These are phyloP conservation scores for Coprinopsis strossmayeri DNA, from an alignment of 768 basidiomycete genomes.

Conservation along the genomic window DNA sequence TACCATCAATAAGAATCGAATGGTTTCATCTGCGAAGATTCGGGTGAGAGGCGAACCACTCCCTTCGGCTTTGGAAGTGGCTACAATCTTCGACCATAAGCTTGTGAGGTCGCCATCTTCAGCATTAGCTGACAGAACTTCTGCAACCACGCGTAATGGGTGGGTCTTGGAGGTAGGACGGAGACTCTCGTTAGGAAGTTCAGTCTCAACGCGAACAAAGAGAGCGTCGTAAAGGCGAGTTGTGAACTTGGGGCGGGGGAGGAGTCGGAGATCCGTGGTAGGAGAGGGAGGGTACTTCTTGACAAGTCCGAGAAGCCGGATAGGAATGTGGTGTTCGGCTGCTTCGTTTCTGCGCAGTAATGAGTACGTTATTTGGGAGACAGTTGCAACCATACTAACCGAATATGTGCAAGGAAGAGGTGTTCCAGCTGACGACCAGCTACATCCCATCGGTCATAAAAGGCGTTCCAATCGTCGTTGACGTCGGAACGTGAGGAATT, in stretches of 20 bases:
- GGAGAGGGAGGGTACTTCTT: conserved; percentile 49
- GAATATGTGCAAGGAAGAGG: conserved; percentile 63
- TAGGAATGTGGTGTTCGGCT: conserved; percentile 49
- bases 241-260: conserved; percentile 62
- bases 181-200: conserved; percentile 35
- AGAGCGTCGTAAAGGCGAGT: conserved; percentile 60
- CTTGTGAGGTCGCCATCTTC: conserved; percentile 27
- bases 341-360: conserved; percentile 60
- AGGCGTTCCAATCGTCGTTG: conserved; percentile 53
- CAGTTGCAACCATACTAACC: too few relatives aligned
- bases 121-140: conserved; percentile 45
- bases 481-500: conserved; percentile 37
- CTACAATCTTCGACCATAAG: conserved; percentile 53
- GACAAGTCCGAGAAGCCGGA: conserved; percentile 64
- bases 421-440: conserved; percentile 72
- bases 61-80: conserved; percentile 28
- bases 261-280: conserved; percentile 33
- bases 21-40: conserved; percentile 66
- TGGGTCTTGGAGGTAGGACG: conserved; percentile 32
- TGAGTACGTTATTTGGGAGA: too few relatives aligned
- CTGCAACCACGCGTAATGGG: conserved; percentile 53
- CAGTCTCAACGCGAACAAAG: conserved; percentile 58
- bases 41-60: conserved; percentile 35
- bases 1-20: conserved; percentile 44
- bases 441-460: conserved; percentile 72